phyloP scores from a whole-genome alignment of 169 alveolate genomes.

The Theileria equi region DNA sequence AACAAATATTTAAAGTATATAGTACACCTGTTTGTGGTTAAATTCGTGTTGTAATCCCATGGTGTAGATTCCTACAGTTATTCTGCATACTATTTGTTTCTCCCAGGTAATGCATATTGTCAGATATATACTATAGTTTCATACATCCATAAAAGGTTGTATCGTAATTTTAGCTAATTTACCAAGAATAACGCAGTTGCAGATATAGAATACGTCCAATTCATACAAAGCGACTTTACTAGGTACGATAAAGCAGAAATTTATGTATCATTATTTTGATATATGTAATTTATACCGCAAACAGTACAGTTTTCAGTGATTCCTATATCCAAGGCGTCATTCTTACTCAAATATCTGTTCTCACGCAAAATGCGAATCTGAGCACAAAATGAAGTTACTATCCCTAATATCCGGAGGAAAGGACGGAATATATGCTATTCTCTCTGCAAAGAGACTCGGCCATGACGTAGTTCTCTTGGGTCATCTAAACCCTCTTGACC shows the following conservation, averaged over 20 bases:
- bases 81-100: too few relatives aligned
- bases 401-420: constrained; percentile 59
- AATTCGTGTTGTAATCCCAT: too few relatives aligned
- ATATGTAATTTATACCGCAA: background rate
- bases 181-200: too few relatives aligned
- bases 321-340: background rate
- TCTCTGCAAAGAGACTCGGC: constrained; percentile 46
- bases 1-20: too few relatives aligned
- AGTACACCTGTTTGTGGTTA: too few relatives aligned
- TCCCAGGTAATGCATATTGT: too few relatives aligned
- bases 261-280: background rate
- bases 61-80: too few relatives aligned
- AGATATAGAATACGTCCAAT: background rate
- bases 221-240: background rate
- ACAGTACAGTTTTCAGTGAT: background rate
- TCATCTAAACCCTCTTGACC: constrained; percentile 35
- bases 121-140: too few relatives aligned
- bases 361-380: background rate
- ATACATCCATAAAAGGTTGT: too few relatives aligned
- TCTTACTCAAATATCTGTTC: background rate
- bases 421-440: constrained; percentile 51
- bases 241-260: background rate
- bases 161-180: too few relatives aligned
- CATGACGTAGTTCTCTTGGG: constrained; percentile 59
- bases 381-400: constrained; percentile 28